Percentiles rank a stretch among this genome's conserved stretches.
Evolutionary conservation across 139 green algal species (phyloP).

Genomic region (Tetradesmus lagerheimii): DNA sequence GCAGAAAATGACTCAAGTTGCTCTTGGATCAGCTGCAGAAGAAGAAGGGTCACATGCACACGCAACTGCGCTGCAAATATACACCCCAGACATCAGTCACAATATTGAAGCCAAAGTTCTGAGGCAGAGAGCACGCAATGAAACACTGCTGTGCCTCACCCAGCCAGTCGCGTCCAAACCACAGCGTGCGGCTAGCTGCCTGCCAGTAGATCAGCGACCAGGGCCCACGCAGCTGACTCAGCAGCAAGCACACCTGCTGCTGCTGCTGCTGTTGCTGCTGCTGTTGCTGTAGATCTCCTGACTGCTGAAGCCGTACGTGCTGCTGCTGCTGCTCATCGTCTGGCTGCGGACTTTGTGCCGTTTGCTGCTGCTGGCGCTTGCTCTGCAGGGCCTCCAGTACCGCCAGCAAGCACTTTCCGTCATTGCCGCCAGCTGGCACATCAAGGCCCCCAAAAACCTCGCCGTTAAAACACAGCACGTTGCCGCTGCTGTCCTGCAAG

Average conservation of each 20-base stretch:
- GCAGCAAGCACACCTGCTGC: background rate
- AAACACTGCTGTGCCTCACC: background rate
- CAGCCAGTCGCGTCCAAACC: constrained; percentile 16
- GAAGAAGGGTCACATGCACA: no score
- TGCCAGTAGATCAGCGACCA: constrained; percentile 25
- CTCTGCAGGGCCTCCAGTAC: constrained; percentile 59
- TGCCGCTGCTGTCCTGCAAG: constrained; percentile 47
- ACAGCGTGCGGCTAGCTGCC: background rate
- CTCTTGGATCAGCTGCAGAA: no score
- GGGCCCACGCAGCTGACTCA: constrained; percentile 12
- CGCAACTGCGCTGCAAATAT: no score
- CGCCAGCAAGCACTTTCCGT: background rate
- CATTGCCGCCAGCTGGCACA: background rate
- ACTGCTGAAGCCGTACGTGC: constrained; percentile 4
- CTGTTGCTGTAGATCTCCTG: constrained; percentile 51
- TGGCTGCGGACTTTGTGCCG: no score
- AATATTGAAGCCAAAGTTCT: background rate
- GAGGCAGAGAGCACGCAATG: background rate
- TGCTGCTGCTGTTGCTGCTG: constrained; percentile 25
- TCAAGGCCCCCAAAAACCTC: constrained; percentile 76
- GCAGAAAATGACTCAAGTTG: no score
- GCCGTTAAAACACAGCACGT: constrained; percentile 83
- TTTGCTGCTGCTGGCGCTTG: constrained; percentile 52
- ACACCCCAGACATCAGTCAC: background rate
- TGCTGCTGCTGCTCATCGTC: background rate